Conservation (phyloP, 192 early-diverging fungal genomes). For the Backusella luteola region DNA sequence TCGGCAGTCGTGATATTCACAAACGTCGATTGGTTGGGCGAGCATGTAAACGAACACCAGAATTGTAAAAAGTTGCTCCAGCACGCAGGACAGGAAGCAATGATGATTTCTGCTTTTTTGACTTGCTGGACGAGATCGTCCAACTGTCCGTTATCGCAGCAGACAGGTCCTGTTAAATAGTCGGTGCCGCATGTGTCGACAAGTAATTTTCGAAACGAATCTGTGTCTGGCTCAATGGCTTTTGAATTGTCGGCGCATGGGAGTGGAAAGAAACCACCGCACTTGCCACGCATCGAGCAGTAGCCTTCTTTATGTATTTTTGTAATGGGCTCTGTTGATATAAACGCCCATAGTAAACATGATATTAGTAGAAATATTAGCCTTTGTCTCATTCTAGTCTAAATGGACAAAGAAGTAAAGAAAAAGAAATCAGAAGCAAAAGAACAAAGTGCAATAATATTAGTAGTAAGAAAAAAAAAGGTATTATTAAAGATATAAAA, state of each 20-base stretch:
- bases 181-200: constrained; percentile 51
- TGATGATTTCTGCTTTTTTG: constrained; percentile 51
- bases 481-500: background rate
- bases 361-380: background rate
- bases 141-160: constrained; percentile 57
- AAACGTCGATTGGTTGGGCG: constrained; percentile 62
- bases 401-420: background rate
- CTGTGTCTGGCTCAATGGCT: constrained; percentile 44
- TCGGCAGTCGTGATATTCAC: constrained; percentile 53
- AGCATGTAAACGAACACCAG: constrained; percentile 66
- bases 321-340: constrained; percentile 8
- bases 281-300: constrained; percentile 62
- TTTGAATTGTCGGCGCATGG: constrained; percentile 51
- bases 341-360: background rate
- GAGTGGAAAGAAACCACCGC: constrained; percentile 41
- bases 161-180: constrained; percentile 46
- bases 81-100: constrained; percentile 62
- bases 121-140: constrained; percentile 44
- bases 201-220: constrained; percentile 38
- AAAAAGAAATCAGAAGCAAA: background rate
- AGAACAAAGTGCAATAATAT: background rate
- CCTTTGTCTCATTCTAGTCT: background rate
- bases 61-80: constrained; percentile 65
- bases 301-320: constrained; percentile 47
- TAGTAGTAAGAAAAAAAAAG: background rate